Evolutionary conservation across 1,284 basidiomycete genomes (phyloP).

Genomic region (Blastosporella zonata): DNA sequence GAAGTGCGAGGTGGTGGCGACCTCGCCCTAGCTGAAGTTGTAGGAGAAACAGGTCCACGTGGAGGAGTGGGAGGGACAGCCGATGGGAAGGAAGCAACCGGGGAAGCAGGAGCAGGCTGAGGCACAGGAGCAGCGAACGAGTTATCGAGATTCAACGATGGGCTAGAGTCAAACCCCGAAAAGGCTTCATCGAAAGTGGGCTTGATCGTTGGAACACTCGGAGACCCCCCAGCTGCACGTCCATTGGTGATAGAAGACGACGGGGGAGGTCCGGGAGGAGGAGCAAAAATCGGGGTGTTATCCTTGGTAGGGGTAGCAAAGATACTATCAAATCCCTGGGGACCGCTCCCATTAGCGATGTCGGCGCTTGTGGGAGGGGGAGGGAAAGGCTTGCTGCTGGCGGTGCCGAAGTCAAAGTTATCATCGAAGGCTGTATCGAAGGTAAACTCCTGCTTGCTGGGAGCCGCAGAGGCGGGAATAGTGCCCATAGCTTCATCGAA

Average conservation of each 20-base stretch:
- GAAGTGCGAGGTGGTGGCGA: slow-evolving; percentile 38
- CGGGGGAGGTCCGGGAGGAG: slow-evolving; percentile 1
- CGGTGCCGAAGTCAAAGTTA: slow-evolving; percentile 76
- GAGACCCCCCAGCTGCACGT: slow-evolving; percentile 8
- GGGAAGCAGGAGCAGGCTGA: slow-evolving; percentile 19
- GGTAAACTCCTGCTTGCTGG: slow-evolving; percentile 46
- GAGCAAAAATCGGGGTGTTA: slow-evolving; percentile 19
- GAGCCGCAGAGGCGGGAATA: slow-evolving; percentile 37
- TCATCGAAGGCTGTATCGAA: slow-evolving; percentile 82
- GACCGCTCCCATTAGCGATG: slow-evolving; percentile 20
- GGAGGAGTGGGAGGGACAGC: slow-evolving; percentile 31
- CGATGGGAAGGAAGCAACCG: slow-evolving; percentile 34
- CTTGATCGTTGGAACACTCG: slow-evolving; percentile 12
- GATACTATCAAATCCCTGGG: slow-evolving; percentile 42
- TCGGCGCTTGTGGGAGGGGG: slow-evolving; percentile 21
- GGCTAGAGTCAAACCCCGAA: slow-evolving; percentile 43
- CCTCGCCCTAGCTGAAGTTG: slow-evolving; percentile 33
- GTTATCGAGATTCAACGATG: slow-evolving; percentile 41
- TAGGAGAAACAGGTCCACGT: slow-evolving; percentile 34
- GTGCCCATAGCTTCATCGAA: slow-evolving; percentile 74
- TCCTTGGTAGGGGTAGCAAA: slow-evolving; percentile 23
- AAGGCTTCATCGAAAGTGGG: slow-evolving; percentile 64
- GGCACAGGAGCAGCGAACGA: slow-evolving; percentile 26
- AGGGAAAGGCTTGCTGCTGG: slow-evolving; percentile 29
- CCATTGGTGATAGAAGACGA: slow-evolving; percentile 9